Base-by-base conservation (phyloP, 768 basidiomycete genomes). In the Cystobasidium tubakii region DNA sequence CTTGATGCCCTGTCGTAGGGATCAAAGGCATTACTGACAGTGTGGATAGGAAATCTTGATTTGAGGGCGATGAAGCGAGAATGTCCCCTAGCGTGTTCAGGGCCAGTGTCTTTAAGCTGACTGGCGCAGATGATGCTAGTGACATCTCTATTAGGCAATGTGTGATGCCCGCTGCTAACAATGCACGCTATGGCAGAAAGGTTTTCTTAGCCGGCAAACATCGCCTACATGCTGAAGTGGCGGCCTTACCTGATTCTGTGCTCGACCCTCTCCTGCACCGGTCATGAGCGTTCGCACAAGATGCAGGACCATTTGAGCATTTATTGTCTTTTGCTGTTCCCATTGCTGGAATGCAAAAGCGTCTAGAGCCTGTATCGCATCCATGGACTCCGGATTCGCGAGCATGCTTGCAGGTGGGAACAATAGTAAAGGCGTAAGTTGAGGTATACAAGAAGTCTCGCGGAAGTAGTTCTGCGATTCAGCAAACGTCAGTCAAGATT, bases 321-420 rank as follows among this genome's bases (percentile, higher is more conserved):
- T 97, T 27, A 85, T 82, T n/a, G 85, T 82, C 81, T 98, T 99
- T 80, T 92, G 90, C 50, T 88, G 85, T 76, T 94, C 91, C 96
- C 96, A 99, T 81, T 92, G 92, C 80, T 99, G 96, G 55, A 97
- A 82, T 0, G 93, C 89, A 81, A 97, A 98, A 75, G 91, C 89
- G 80, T 96, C 79, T 21, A 83, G 81, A 2, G 82, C 78, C 88
- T 90, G n/a, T 86, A 85, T 4, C 83, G 78, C 67, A 86, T 85
- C 69, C 85, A 84, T 86, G 36, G 86, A 85, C 0, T 90, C 81
- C 57, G 83, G 85, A 33, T 86, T 84, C 34, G 89, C 90, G 81
- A 88, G 92, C 57, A 87, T 87, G 54, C 89, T 84, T 27, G 85
- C 31, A 85, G 87, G 75, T 1, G 83, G 83, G 76, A 83, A 84